Evolutionary conservation across 129 eudicot genomes (phyloP), one percentile per base, ranked within the genome.

Genomic region (Centella asiatica): DNA sequence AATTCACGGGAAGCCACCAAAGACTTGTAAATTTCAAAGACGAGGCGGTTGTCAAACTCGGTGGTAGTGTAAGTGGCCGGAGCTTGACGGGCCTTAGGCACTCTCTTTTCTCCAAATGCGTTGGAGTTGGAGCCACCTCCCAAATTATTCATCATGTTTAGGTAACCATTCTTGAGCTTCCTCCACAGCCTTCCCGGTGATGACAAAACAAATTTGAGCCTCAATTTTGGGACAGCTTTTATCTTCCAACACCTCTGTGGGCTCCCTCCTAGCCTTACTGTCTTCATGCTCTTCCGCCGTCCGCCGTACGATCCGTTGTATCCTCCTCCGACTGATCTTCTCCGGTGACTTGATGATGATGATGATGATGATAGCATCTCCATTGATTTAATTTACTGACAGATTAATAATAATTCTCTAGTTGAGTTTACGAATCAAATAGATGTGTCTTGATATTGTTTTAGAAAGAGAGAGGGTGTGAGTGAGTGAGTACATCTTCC

Each of bases 21-120:
- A 27, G 70, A 62, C 69, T 85, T 85, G 33, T 78, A 85, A 17
- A 85, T 81, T 79, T 85, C 94, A 15, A 72, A 70, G 22, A 85
- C 48, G 61, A 85, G 67, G 39, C 88, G 67, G 23, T 70, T 76
- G 15, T 81, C 87, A 61, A 85, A 85, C 36, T 85, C 83, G 4
- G 69, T 42, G 17, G 39, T 45, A 1, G 84, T 63, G 34, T 71
- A 76, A 47, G 55, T 48, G 36, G 27, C 20, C 4, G 80, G 55
- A 60, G 4, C 73, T 25, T 48, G 57, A 11, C 76, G 64, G 36
- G 18, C 78, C 54, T 57, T 68, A 2, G 77, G 80, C 28, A 67
- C 65, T 60, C 72, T 72, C 22, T 72, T 80, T 0, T 49, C 45
- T 2, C 75, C 83, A 5, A 70, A 73, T 46, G 26, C 37, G 29